Evolutionary conservation across 192 early-diverging fungal genomes (phyloP).

Genomic region (Thamnidium elegans): DNA sequence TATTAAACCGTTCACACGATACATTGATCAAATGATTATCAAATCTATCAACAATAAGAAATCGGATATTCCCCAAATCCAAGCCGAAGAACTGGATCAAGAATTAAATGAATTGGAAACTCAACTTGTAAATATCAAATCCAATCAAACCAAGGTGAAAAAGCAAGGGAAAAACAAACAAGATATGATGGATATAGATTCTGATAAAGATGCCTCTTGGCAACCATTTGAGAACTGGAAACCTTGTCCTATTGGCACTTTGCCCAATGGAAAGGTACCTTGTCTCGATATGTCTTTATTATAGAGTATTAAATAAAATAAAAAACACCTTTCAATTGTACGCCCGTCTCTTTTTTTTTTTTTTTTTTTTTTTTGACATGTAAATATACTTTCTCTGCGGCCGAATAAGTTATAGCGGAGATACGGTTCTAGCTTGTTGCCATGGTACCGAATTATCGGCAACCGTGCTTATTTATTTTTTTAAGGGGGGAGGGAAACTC

Average conservation of each 20-base stretch:
- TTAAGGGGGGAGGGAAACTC: too few relatives aligned
- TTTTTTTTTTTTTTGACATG: too few relatives aligned
- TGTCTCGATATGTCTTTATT: conserved; percentile 32
- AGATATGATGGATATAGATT: not conserved
- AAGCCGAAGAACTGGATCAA: not conserved
- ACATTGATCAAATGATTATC: conserved; percentile 35
- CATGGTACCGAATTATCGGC: too few relatives aligned
- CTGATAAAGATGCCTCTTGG: conserved; percentile 18
- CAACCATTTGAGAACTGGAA: conserved; percentile 34
- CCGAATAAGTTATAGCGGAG: too few relatives aligned
- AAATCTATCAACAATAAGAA: not conserved
- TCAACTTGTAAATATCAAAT: conserved; percentile 14
- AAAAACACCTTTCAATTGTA: too few relatives aligned
- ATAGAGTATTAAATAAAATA: too few relatives aligned
- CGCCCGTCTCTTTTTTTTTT: too few relatives aligned
- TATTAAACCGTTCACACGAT: conserved; percentile 33
- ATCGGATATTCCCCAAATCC: not conserved
- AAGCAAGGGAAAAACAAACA: not conserved
- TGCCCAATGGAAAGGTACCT: conserved; percentile 39
- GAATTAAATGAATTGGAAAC: not conserved
- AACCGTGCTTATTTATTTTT: too few relatives aligned
- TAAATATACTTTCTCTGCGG: too few relatives aligned
- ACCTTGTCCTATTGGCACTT: conserved; percentile 39
- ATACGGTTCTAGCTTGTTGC: too few relatives aligned
- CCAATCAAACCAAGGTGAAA: not conserved